Conservation (phyloP, 495 filamentous ascomycete genomes). For the Daldinia bambusicola region DNA sequence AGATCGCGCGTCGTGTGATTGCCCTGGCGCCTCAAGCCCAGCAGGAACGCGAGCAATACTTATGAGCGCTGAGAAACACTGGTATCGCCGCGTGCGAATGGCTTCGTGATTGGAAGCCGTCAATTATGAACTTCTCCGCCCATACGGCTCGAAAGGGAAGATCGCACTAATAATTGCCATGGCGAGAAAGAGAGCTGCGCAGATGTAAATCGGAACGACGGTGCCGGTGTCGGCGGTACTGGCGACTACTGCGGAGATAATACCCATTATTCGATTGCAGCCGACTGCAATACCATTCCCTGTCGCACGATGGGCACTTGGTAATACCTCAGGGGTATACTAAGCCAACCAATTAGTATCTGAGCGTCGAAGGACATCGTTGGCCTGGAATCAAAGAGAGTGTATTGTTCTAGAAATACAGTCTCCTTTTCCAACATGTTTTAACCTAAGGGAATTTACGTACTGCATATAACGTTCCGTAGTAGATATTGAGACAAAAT, state of each 20-base stretch:
- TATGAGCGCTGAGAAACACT: background rate
- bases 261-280: slow-evolving; percentile 77
- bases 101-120: background rate
- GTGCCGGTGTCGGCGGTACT: slow-evolving; percentile 68
- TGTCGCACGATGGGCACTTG: slow-evolving; percentile 74
- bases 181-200: slow-evolving; percentile 70
- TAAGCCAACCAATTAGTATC: slow-evolving; percentile 11
- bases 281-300: slow-evolving; percentile 76
- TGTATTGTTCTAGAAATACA: background rate
- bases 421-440: background rate
- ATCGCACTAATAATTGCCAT: slow-evolving; percentile 68
- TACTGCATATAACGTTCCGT: slow-evolving; percentile 73
- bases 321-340: slow-evolving; percentile 68
- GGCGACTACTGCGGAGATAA: slow-evolving; percentile 72
- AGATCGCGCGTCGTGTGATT: background rate
- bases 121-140: slow-evolving; percentile 68
- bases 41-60: background rate
- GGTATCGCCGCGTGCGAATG: background rate
- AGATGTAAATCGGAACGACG: slow-evolving; percentile 73
- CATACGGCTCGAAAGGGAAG: slow-evolving; percentile 80
- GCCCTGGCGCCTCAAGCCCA: background rate
- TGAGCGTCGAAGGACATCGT: background rate
- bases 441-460: slow-evolving; percentile 25
- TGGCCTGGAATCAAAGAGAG: background rate
- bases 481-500: slow-evolving; percentile 77